Evolutionary conservation across 2,329 filamentous ascomycete genomes (phyloP), one percentile per base, ranked within the genome.

Genomic region (Neonectria punicea): DNA sequence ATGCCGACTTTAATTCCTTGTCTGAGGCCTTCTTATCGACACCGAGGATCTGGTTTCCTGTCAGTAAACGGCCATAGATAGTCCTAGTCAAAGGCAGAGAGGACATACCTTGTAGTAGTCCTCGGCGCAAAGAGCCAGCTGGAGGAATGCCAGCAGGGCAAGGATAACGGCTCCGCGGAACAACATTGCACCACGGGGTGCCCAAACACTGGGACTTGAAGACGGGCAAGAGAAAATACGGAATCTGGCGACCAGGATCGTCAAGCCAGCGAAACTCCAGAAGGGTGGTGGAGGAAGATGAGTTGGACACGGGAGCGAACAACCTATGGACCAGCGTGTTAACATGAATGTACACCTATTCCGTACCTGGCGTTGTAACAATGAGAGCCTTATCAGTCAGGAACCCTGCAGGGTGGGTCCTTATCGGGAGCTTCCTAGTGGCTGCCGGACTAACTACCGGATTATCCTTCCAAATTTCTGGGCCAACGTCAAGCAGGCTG

Each of bases 1-100:
- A 99, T 22, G 96, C 94, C 50, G 92, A 92, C 81, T 99, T 99
- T 78, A 99, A 91, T 74, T 98, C 92, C 75, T 90, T 90, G 58
- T 97, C 94, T 51, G 89, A 90, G 16, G 95, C 95, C 65, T 90
- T 85, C 75, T 89, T 93, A 75, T 91, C 87, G 68, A 99, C 82
- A 59, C 92, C 93, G 28, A 99, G 88, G 63, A 97, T 82, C 89
- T 97, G 55, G 25, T 14, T 0, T 5, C 14, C 9, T 25, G 22
- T 71, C 36, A 70, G 58, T 55, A 43, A 43, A 20, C 56, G n/a
- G 11, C 14, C 41, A 14, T 41, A 8, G 18, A 6, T 13, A 22
- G 13, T 36, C 18, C 11, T 44, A 13, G 28, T 13, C 7, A 18
- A 36, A 5, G 30, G 36, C 13, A n/a, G 36, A 20, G 3, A 43